Conservation (phyloP, 78 protist species). For the Dictyostelium purpureum region DNA sequence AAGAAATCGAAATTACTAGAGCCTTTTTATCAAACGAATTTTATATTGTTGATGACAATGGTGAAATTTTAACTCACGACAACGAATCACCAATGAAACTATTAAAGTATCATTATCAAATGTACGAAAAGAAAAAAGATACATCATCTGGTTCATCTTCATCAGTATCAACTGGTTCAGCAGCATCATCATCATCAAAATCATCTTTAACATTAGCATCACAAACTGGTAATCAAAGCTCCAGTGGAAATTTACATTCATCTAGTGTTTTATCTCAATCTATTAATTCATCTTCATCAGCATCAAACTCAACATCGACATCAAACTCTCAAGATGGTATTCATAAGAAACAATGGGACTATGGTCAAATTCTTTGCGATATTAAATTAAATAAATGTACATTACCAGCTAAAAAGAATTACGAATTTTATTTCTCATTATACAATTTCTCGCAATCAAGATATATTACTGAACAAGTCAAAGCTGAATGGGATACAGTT, state of each 20-base stretch:
- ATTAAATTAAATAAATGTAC: constrained; percentile 13
- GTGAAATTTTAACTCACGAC: not conserved
- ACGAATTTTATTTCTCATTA: constrained; percentile 45
- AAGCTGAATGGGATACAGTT: not conserved
- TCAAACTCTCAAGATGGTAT: not conserved
- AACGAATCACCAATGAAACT: constrained; percentile 22
- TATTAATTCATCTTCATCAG: not conserved
- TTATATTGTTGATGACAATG: constrained; percentile 13
- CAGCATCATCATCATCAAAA: not conserved
- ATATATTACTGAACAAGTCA: constrained; percentile 32
- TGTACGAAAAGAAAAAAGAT: constrained; percentile 7
- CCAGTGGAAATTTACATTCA: too few relatives aligned
- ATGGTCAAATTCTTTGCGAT: constrained; percentile 54
- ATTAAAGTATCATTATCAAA: constrained; percentile 6
- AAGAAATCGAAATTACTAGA: constrained; percentile 16
- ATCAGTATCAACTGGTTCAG: not conserved
- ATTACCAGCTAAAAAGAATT: constrained; percentile 42
- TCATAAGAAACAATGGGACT: constrained; percentile 51
- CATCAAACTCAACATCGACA: not conserved
- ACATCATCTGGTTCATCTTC: not conserved
- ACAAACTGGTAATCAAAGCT: too few relatives aligned
- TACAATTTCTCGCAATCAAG: constrained; percentile 43
- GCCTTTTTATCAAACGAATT: constrained; percentile 36
- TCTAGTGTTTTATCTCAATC: too few relatives aligned
- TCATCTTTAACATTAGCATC: constrained; percentile 1